Percentiles rank a stretch among this genome's conserved stretches.
phyloP scores from a whole-genome alignment of 2,329 filamentous ascomycete genomes.

The Colletotrichum sp. region DNA sequence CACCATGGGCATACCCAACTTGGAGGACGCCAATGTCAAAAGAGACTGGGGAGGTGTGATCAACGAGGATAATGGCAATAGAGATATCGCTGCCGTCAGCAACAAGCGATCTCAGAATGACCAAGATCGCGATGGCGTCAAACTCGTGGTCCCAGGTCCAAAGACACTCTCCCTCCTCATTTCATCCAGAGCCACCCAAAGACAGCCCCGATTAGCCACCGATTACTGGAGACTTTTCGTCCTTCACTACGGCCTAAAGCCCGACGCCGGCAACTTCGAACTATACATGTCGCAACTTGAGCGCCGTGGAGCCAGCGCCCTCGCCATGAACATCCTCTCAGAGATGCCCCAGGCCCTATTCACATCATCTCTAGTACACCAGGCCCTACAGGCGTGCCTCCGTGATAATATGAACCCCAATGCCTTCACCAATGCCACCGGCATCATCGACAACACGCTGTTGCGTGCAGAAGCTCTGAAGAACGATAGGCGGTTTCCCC shows the following conservation, averaged over 20 bases:
- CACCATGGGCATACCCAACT: slow-evolving; percentile 75
- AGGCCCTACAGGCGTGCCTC: slow-evolving; percentile 76
- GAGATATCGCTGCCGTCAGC: slow-evolving; percentile 21
- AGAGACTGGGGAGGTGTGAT: not conserved
- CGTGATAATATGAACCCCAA: slow-evolving; percentile 80
- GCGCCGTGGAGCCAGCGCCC: slow-evolving; percentile 67
- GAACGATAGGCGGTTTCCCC: not conserved
- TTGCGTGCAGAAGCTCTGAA: not conserved
- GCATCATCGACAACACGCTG: slow-evolving; percentile 70
- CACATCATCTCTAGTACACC: slow-evolving; percentile 64
- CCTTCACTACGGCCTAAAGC: slow-evolving; percentile 62
- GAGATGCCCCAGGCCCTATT: slow-evolving; percentile 53
- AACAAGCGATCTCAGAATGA: not conserved
- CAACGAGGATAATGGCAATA: slow-evolving; percentile 23
- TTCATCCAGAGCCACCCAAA: slow-evolving; percentile 52
- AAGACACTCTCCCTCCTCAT: slow-evolving; percentile 73
- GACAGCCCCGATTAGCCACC: slow-evolving; percentile 65
- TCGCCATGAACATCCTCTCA: slow-evolving; percentile 64
- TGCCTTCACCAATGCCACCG: slow-evolving; percentile 67
- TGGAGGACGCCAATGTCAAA: slow-evolving; percentile 27
- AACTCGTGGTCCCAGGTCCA: slow-evolving; percentile 50
- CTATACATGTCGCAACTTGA: slow-evolving; percentile 62
- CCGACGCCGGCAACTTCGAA: slow-evolving; percentile 74
- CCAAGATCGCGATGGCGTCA: slow-evolving; percentile 10
- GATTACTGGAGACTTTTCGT: slow-evolving; percentile 83